Base-by-base conservation (phyloP, 345 rosid species). In the Dimocarpus longan region DNA sequence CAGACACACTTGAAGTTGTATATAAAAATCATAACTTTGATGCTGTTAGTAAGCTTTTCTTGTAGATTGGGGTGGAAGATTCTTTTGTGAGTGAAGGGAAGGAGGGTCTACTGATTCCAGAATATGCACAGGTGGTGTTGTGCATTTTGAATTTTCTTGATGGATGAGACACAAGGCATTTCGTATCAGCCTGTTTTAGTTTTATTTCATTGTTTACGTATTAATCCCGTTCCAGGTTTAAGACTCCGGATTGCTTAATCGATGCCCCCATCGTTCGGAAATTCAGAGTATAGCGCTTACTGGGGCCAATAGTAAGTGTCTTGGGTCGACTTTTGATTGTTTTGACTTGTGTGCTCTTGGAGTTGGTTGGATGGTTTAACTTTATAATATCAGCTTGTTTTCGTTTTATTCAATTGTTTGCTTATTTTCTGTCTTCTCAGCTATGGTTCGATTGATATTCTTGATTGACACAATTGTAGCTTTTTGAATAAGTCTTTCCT, bases 231-330 rank as follows among this genome's bases (percentile, higher is more conserved):
- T 70, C 59, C 81, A 91, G 95, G 85, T 86, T 57, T 64, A 71
- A 60, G 84, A 89, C 48, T 86, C 87, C 74, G 75, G 66, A 26
- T 37, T 85, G 42, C 79, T 91, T 12, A 82, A 83, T 52, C 91
- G 90, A 68, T 91, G 92, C 78, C 92, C 92, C 4, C 95, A 88
- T 84, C 91, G 87, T 59, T 86, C 89, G 0, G 95, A 91, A 85
- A 88, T 90, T 70, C 93, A 90, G 82, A 87, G 92, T 76, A 75
- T 91, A 60, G 88, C 75, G 12, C 88, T 90, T 42, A 63, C 84
- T 21, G 89, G 86, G 77, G 81, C 85, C 50, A 84, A 86, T 63
- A 70, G 95, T 89, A 75, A 81, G 93, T 79, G 66, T n/a, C 67
- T 76, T 67, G 69, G 46, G 54, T 76, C 73, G 8, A 42, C 18